Base-by-base conservation (phyloP, 768 basidiomycete genomes). In the Serendipita vermifera region DNA sequence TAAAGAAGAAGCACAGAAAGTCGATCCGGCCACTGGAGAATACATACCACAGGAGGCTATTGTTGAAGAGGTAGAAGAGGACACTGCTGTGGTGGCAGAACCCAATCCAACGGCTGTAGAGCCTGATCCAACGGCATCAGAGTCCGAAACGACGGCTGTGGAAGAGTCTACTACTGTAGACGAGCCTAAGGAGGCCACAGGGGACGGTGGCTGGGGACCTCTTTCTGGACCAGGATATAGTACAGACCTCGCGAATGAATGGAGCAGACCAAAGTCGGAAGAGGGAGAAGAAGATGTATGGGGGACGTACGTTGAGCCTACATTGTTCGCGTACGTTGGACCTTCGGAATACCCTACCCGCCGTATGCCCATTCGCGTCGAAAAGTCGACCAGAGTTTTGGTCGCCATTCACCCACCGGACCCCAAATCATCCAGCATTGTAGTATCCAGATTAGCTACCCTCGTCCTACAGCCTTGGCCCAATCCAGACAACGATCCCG, bases 301-400 rank as follows among this genome's bases (percentile, higher is more conserved):
- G n/a, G 56, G 48, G 0, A 40, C 38, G 0, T 27, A 55, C 6
- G 59, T n/a, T n/a, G n/a, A n/a, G 53, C 3, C 63, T 46, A 60
- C 64, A n/a, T 64, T 80, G 33, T 56, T 71, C 38, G 61, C 68
- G 3, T 62, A 78, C 38, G 66, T 86, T 3, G 85, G 82, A 0
- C 77, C 78, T 2, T 78, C 76, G 11, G 64, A 67, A 4, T 66
- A 86, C 33, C 78, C 83, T 0, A 61, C 76, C 54, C 83, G 84
- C 0, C 83, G 86, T 62, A 74, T 72, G 3, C 72, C 80, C 1
- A 83, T 82, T 6, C 67, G 85, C 46, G 77, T 84, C 54, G 85
- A 87, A 67, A 74, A 70, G 32, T 81, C 81, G 1, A 76, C 81
- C 55, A 74, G 85, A 9, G 73, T 75, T 31, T 69, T 87, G 64